Base-by-base conservation (phyloP, 2,329 filamentous ascomycete genomes). In the Pseudocercospora vitis region DNA sequence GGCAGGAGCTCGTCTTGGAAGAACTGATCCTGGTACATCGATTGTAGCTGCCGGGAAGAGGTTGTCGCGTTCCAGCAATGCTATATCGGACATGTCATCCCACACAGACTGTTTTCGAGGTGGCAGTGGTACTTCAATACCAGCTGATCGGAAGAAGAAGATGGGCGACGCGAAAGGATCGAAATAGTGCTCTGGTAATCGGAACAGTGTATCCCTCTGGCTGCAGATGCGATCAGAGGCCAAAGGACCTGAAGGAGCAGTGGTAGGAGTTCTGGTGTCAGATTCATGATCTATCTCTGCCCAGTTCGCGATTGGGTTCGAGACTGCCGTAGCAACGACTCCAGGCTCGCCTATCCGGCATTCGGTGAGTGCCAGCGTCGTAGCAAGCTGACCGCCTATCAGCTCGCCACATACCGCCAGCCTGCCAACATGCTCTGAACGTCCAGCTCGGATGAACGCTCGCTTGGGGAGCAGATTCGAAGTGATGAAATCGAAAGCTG, bases 81-180 rank as follows among this genome's bases (percentile, higher is more conserved):
- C 56, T 4, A 70, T 57, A 16, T 68, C 54, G 2, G 62, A 63
- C 53, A 70, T 63, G 7, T 70, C 67, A 52, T 74, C 71, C 21
- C 21, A 44, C 32, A 2, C 49, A 32, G 8, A 49, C 51, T n/a
- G 50, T n/a, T n/a, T n/a, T 9, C 3, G 50, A 14, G 24, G 23
- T 11, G 26, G 8, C 24, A 19, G 4, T 23, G 68, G 65, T 1
- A 68, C 55, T 12, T 65, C 58, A 12, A 65, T 50, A 8, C 65
- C 68, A 4, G 76, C 68, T 1, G 76, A 76, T 45, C 78, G 75
- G 55, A 80, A 78, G 66, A 78, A 78, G 37, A 78, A 71, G 2
- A 76, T 67, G 3, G 78, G 76, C 4, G 76, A 78, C 1, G 75
- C 76, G 58, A 79, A 80, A 3, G 74, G 72, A 59, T 80, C 77